phyloP scores from a whole-genome alignment of 208 protist species.

The Phytomonas sp. region DNA sequence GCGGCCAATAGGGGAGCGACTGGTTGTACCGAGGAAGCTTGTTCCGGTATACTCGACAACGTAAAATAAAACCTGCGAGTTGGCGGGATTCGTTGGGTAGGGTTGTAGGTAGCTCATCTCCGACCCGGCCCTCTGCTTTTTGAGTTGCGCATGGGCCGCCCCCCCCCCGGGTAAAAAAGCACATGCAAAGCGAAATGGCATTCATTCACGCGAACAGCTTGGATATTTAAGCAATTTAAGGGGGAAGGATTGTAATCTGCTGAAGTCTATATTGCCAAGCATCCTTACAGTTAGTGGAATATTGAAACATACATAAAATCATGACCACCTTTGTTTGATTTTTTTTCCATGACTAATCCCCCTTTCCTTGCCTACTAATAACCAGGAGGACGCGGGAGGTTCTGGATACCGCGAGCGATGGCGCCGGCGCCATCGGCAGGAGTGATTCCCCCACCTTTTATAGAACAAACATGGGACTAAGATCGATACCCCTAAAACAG shows the following conservation, averaged over 20 bases:
- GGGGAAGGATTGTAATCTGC: neutral
- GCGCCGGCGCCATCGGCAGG: slow-evolving; percentile 53
- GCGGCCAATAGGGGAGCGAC: slow-evolving; percentile 52
- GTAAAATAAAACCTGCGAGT: slow-evolving; percentile 84
- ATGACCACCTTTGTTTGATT: neutral
- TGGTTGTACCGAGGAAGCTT: slow-evolving; percentile 42
- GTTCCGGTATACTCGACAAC: slow-evolving; percentile 28
- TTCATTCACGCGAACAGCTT: neutral
- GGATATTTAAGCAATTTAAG: neutral
- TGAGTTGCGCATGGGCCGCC: neutral
- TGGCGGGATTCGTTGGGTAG: slow-evolving; percentile 51
- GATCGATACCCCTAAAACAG: slow-evolving; percentile 56
- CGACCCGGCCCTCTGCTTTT: slow-evolving; percentile 6
- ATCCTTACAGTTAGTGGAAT: neutral
- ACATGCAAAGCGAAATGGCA: neutral
- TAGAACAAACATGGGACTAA: slow-evolving; percentile 60
- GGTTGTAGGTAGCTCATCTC: slow-evolving; percentile 36
- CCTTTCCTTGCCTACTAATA: slow-evolving; percentile 22
- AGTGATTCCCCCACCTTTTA: slow-evolving; percentile 62
- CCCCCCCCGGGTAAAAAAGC: neutral
- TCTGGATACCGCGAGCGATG: slow-evolving; percentile 65
- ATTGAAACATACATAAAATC: neutral
- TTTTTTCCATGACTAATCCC: neutral
- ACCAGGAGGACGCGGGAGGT: slow-evolving; percentile 63
- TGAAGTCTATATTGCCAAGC: neutral